Evolutionary conservation across 192 early-diverging fungal species (phyloP).

Genomic region (Linnemannia hyalina): DNA sequence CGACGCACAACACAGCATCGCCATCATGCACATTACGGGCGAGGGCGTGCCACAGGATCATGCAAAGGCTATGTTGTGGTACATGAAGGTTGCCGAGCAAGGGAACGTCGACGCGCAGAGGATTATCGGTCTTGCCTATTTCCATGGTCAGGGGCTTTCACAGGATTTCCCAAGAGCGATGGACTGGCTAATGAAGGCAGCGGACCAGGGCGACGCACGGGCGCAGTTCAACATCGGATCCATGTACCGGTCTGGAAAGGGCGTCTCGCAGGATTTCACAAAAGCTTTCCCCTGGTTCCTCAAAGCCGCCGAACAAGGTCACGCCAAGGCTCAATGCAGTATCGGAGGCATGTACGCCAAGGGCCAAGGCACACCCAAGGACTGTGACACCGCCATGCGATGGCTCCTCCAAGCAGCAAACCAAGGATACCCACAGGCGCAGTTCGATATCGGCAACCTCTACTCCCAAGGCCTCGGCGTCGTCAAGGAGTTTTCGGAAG

Average conservation of each 20-base stretch:
- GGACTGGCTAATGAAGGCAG: not conserved
- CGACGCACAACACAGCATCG: not conserved
- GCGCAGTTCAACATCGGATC: conserved; percentile 2
- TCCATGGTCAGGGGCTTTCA: not conserved
- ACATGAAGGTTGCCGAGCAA: not conserved
- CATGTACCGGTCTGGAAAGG: not conserved
- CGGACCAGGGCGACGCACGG: not conserved
- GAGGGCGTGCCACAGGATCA: not conserved
- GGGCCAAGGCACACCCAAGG: not conserved
- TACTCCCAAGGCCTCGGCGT: not conserved
- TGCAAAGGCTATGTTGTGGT: not conserved
- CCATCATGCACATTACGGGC: conserved; percentile 2
- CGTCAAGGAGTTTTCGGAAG: not conserved
- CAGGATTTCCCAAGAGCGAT: not conserved
- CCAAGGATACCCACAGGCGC: not conserved
- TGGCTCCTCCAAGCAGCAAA: not conserved
- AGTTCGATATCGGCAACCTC: not conserved
- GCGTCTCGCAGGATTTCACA: not conserved
- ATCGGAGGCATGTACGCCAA: not conserved
- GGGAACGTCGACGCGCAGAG: not conserved
- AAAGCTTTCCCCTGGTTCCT: not conserved
- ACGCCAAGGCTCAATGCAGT: not conserved
- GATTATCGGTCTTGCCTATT: not conserved
- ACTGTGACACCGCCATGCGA: not conserved
- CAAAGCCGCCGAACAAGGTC: not conserved